Evolutionary conservation across 176 grass and related monocot species (phyloP).

Genomic region (Cenchrus purpureus): DNA sequence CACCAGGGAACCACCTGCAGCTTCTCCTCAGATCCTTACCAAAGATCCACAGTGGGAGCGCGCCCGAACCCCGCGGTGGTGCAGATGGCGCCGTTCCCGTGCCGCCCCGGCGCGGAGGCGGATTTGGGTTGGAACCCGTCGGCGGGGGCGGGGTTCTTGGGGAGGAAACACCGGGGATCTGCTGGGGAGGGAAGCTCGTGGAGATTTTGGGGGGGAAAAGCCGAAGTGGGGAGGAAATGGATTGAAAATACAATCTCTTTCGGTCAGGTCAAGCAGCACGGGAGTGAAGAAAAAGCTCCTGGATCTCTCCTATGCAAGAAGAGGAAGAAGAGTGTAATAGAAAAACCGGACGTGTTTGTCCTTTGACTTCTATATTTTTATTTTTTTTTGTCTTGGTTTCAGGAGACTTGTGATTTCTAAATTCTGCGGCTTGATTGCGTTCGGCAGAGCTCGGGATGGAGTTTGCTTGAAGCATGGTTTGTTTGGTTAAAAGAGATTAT

Average conservation of each 20-base stretch:
- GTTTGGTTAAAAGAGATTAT: background rate
- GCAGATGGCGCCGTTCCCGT: background rate
- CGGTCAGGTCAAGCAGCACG: constrained; percentile 6
- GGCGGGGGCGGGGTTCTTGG: background rate
- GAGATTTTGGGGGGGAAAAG: background rate
- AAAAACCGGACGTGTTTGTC: background rate
- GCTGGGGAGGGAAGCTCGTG: constrained; percentile 7
- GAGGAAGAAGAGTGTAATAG: background rate
- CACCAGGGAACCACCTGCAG: too few species aligned
- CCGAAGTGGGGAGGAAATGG: background rate
- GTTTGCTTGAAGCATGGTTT: constrained; percentile 30
- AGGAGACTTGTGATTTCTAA: constrained; percentile 1
- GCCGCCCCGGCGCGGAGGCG: background rate
- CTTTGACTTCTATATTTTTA: background rate
- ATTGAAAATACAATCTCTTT: background rate
- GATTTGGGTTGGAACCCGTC: background rate
- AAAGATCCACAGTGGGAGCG: background rate
- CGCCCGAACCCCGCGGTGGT: background rate
- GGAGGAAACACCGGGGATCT: constrained; percentile 15
- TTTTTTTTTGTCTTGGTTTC: background rate
- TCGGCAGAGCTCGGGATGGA: background rate
- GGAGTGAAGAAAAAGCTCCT: background rate
- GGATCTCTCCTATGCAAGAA: background rate
- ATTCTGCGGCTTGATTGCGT: background rate
- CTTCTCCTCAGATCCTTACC: background rate